Base-by-base conservation (phyloP, 2,329 filamentous ascomycete species). In the Capronia coronata region DNA sequence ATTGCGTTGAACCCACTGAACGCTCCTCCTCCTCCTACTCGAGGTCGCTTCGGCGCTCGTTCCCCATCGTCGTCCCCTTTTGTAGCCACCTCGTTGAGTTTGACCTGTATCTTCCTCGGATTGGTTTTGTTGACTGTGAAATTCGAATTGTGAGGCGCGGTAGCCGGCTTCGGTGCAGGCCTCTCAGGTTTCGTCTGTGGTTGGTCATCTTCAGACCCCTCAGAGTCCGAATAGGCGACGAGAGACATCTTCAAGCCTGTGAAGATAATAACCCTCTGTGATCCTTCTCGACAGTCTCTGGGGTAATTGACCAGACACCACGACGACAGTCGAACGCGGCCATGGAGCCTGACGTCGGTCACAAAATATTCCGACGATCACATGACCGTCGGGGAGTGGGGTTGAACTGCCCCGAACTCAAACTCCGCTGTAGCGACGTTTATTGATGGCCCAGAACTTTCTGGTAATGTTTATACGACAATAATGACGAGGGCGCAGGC, bases 1-100 rank as follows among this genome's bases (percentile, higher is more conserved):
- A 95, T 81, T 1, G 88, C 83, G 65, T 91, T 93, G 72, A 96
- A 93, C 2, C 83, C 86, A 44, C 85, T 78, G 61, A 94, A 90
- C n/a, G n/a, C n/a, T 3, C 78, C 76, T 22, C 82, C 80, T 2
- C 77, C 77, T 18, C 74, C 76, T 1, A 78, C 79, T 43, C 81
- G 81, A 14, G 78, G 75, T 52, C 84, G 82, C 65, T 95, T 95
- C 1, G 83, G 75, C 0, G 86, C 84, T 0, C 83, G 83, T 21
- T 67, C 72, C 51, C 72, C 67, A 35, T 73, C 74, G 8, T 66
- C 57, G 2, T 60, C 63, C 10, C 69, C 65, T 42, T 69, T 67
- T 19, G 64, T 60, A 27, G 65, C 61, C 22, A 77, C 66, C 16
- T 79, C 74, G 2, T 87, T 82, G 11, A 96, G 78, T 59, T 78